Evolutionary conservation across 768 basidiomycete species (phyloP).

Genomic region (Pleurotus ostreatus): DNA sequence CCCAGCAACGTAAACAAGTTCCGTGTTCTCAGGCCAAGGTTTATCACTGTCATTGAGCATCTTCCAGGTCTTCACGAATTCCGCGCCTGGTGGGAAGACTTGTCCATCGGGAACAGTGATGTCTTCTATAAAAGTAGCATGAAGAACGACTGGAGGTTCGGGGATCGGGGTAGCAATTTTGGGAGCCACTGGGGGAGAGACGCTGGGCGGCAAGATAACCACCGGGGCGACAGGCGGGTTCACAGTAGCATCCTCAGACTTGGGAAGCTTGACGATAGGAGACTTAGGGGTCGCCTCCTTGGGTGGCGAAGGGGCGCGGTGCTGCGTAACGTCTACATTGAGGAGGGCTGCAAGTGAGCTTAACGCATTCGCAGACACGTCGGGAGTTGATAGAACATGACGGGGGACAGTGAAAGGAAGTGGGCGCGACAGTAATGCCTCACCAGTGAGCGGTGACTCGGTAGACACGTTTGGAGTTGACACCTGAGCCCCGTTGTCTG

Average conservation of each 20-base stretch:
- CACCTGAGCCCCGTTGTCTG: slow-evolving; percentile 8
- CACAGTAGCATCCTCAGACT: background rate
- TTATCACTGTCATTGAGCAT: slow-evolving; percentile 60
- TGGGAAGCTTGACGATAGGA: background rate
- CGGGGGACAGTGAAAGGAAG: slow-evolving; percentile 8
- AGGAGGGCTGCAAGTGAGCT: slow-evolving; percentile 27
- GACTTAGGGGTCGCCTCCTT: background rate
- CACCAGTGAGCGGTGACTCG: slow-evolving; percentile 26
- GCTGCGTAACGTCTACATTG: slow-evolving; percentile 19
- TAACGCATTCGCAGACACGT: slow-evolving; percentile 11
- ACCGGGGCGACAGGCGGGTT: background rate
- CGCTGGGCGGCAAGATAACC: background rate
- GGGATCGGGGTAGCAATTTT: background rate
- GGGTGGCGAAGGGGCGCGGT: slow-evolving; percentile 11
- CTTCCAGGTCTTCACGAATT: slow-evolving; percentile 83
- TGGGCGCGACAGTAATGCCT: slow-evolving; percentile 24
- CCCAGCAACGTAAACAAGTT: slow-evolving; percentile 70
- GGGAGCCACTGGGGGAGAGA: background rate
- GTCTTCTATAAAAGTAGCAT: slow-evolving; percentile 60
- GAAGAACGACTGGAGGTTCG: slow-evolving; percentile 24
- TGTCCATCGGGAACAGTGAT: slow-evolving; percentile 75
- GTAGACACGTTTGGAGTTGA: background rate
- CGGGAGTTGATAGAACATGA: slow-evolving; percentile 10
- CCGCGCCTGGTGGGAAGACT: slow-evolving; percentile 75
- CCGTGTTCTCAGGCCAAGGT: slow-evolving; percentile 68